These are phyloP conservation scores for Porphyrellus sp. DNA, from an alignment of 1,284 basidiomycete species.

Conservation along the genomic window DNA sequence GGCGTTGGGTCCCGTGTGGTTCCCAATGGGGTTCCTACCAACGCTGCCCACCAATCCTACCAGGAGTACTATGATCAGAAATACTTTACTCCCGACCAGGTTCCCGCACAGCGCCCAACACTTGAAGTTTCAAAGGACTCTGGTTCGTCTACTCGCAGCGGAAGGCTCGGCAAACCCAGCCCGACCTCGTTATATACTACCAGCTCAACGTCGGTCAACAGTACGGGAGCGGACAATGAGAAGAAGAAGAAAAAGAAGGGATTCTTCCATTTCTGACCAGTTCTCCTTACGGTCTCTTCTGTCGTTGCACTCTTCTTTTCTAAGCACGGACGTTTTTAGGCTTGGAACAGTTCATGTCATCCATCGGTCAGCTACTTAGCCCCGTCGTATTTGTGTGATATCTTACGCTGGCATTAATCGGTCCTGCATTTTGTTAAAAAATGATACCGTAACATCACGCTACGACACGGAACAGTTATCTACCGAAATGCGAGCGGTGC, in stretches of 20 bases:
- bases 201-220: conserved; percentile 45
- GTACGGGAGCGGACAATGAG: conserved; percentile 44
- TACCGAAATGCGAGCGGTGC: background rate
- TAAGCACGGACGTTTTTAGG: background rate
- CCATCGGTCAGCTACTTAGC: background rate
- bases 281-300: background rate
- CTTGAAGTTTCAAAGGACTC: conserved; percentile 34
- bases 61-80: conserved; percentile 78
- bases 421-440: conserved; percentile 28
- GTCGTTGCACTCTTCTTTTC: background rate
- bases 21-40: conserved; percentile 66
- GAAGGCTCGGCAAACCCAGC: conserved; percentile 37
- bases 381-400: conserved; percentile 14
- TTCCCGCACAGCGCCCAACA: conserved; percentile 42
- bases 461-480: too few species aligned
- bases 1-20: conserved; percentile 70
- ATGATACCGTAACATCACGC: too few species aligned
- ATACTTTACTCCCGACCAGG: conserved; percentile 65
- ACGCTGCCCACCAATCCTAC: conserved; percentile 48
- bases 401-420: conserved; percentile 20
- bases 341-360: background rate
- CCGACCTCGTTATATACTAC: conserved; percentile 46
- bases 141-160: conserved; percentile 27
- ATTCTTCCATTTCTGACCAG: conserved; percentile 61
- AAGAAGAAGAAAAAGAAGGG: conserved; percentile 80